A percentile compares a stretch with the other conserved stretches of the same genome.
phyloP scores from a whole-genome alignment of 352 stramenopile genomes.

The Phytophthora idaei region DNA sequence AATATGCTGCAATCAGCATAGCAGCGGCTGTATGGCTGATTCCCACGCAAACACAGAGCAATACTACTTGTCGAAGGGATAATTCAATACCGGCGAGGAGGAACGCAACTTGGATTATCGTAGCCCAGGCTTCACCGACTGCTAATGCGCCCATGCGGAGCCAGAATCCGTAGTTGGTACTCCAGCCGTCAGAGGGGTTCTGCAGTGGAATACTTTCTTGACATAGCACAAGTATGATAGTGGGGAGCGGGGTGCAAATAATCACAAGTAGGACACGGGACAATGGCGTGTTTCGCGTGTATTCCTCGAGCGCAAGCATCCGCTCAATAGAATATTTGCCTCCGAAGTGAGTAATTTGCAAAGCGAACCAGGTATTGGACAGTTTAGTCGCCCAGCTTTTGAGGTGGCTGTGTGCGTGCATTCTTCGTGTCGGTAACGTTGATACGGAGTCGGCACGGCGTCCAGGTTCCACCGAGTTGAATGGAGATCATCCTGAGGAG shows the following conservation, averaged over 20 bases:
- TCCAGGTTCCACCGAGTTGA: not conserved
- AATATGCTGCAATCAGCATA: not conserved
- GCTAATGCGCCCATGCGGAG: not conserved
- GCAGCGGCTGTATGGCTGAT: not conserved
- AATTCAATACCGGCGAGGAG: not conserved
- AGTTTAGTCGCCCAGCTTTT: not conserved
- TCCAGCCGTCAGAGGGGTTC: not conserved
- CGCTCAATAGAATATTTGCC: not conserved
- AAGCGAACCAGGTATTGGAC: not conserved
- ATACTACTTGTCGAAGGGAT: not conserved
- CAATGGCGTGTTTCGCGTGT: not conserved
- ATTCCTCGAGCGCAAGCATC: not conserved
- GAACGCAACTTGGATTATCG: not conserved
- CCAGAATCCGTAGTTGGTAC: not conserved
- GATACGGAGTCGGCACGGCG: not conserved
- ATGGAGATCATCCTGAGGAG: not conserved
- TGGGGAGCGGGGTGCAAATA: not conserved
- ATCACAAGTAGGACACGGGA: not conserved
- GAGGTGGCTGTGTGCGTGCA: not conserved
- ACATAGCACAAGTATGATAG: not conserved
- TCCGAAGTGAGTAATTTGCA: not conserved
- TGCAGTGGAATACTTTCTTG: not conserved
- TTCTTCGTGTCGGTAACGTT: not conserved
- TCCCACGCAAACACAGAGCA: not conserved
- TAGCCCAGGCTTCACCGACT: not conserved